Percentiles rank a stretch among this genome's conserved stretches.
Evolutionary conservation across 2,329 filamentous ascomycete genomes (phyloP).

Genomic region (Colletotrichum limetticola): DNA sequence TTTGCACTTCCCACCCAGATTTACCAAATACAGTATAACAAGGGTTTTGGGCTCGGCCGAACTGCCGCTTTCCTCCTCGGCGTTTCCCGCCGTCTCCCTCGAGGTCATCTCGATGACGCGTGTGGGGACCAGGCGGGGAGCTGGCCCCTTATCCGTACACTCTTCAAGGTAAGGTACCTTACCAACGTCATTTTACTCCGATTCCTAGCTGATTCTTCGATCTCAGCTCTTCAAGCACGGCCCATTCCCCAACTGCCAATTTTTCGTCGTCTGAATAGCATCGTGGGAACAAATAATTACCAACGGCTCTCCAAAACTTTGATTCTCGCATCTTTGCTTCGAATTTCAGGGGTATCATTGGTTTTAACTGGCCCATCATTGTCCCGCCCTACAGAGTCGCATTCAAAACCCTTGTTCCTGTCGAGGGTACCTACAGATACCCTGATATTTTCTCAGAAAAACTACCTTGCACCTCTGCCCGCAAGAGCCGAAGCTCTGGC

Average conservation of each 20-base stretch:
- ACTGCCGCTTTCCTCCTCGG: conserved; percentile 23
- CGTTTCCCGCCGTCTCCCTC: conserved; percentile 15
- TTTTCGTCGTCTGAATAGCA: conserved; percentile 31
- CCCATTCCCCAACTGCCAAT: conserved; percentile 16
- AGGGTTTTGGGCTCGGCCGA: conserved; percentile 27
- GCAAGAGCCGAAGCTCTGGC: conserved; percentile 63
- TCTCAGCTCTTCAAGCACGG: conserved; percentile 23
- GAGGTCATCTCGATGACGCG: conserved; percentile 31
- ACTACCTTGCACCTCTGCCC: conserved; percentile 66
- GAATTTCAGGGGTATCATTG: conserved; percentile 34
- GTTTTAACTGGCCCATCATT: conserved; percentile 15
- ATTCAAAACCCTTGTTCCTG: conserved; percentile 20
- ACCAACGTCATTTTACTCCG: conserved; percentile 31
- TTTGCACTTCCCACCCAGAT: background rate
- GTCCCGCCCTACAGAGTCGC: conserved; percentile 22
- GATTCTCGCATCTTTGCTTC: background rate
- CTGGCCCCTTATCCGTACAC: background rate
- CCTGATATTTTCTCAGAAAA: background rate
- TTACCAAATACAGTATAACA: background rate
- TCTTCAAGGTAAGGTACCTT: background rate
- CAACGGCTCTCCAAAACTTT: conserved; percentile 28
- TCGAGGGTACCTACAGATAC: background rate
- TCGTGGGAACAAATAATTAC: conserved; percentile 17
- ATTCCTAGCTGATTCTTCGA: conserved; percentile 31
- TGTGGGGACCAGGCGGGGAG: conserved; percentile 27